These are phyloP conservation scores for Nemania sp. DNA, from an alignment of 2,329 filamentous ascomycete genomes.

Conservation along the genomic window DNA sequence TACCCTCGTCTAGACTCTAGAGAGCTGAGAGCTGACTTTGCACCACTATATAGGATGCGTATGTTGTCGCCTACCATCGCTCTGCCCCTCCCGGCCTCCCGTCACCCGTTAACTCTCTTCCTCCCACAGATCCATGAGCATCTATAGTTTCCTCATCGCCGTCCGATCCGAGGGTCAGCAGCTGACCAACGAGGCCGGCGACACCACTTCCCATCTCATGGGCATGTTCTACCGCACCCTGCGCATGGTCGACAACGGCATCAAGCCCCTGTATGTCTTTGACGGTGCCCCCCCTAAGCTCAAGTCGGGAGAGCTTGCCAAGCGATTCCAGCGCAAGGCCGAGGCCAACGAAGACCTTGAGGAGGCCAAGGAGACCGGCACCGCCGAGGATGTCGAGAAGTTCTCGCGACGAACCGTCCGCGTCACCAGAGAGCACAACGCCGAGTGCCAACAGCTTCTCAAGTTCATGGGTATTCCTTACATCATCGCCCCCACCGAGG, in stretches of 20 bases:
- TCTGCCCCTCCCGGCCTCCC: neutral
- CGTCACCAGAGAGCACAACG: conserved; percentile 96
- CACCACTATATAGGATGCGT: conserved; percentile 57
- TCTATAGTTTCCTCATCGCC: conserved; percentile 98
- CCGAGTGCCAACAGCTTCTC: conserved; percentile 86
- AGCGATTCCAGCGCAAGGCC: conserved; percentile 92
- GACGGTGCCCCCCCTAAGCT: conserved; percentile 96
- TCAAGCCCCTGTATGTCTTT: conserved; percentile 98
- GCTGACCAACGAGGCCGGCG: conserved; percentile 90
- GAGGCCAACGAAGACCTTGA: conserved; percentile 89
- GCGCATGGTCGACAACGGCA: conserved; percentile 97
- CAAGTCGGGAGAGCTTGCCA: conserved; percentile 95
- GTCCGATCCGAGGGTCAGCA: conserved; percentile 96
- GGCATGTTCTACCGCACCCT: conserved; percentile 99
- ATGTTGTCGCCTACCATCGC: conserved; percentile 35
- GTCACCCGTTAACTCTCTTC: conserved; percentile 15
- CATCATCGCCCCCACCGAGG: conserved; percentile 94
- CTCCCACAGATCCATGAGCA: conserved; percentile 81
- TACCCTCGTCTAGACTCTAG: too few species aligned
- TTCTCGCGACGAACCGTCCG: conserved; percentile 91
- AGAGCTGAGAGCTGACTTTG: conserved; percentile 28
- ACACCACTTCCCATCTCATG: conserved; percentile 98
- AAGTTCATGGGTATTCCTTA: conserved; percentile 96
- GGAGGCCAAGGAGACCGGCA: conserved; percentile 96
- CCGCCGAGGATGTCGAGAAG: conserved; percentile 96